A percentile compares a stretch with the other conserved stretches of the same genome.
phyloP scores from a whole-genome alignment of 139 green algal species.

The Haematococcus lacustris region DNA sequence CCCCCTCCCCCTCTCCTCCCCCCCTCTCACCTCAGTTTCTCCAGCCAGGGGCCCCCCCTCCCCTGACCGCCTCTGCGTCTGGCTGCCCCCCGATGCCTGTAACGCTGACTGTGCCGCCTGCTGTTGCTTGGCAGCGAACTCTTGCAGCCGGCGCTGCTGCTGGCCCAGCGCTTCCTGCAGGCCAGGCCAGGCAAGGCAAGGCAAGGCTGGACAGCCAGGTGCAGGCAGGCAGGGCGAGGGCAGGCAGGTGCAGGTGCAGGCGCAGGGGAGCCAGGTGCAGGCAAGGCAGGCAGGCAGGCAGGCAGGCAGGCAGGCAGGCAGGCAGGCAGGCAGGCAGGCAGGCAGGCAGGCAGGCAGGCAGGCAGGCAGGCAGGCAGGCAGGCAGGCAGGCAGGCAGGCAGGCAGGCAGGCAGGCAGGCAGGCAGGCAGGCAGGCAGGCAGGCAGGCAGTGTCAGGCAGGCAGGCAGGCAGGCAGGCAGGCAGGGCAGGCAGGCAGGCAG shows the following conservation, averaged over 20 bases:
- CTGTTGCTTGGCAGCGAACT: slow-evolving; percentile 8
- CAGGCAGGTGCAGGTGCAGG: no score
- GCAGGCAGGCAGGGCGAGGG: no score
- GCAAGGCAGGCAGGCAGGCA: neutral
- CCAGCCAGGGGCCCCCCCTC: no score
- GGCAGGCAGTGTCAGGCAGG: no score
- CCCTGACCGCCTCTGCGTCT: slow-evolving; percentile 1
- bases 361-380: no score
- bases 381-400: no score
- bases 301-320: neutral
- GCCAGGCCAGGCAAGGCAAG: neutral
- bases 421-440: no score
- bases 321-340: neutral
- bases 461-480: no score
- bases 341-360: neutral
- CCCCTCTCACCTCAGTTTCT: no score
- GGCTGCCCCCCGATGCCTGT: neutral
- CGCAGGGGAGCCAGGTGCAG: neutral
- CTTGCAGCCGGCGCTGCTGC: slow-evolving; percentile 23
- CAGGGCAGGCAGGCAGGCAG: no score
- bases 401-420: no score
- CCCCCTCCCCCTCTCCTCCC: no score
- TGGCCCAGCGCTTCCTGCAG: slow-evolving; percentile 15
- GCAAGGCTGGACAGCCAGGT: neutral
- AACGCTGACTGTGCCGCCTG: neutral